These are phyloP conservation scores for Fusarium sp. DNA, from an alignment of 2,329 filamentous ascomycete genomes.

Conservation along the genomic window DNA sequence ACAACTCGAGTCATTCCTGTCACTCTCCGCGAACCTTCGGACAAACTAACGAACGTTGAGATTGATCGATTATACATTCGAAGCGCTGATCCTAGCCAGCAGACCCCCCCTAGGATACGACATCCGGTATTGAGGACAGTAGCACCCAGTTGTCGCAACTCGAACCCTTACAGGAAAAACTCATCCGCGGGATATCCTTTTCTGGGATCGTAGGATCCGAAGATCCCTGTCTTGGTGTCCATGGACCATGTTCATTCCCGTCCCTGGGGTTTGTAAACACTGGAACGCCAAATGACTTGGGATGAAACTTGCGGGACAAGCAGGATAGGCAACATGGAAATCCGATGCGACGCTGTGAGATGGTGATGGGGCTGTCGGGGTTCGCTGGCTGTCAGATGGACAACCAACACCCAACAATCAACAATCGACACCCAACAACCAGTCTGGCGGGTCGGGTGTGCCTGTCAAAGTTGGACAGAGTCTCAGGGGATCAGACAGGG, in stretches of 20 bases:
- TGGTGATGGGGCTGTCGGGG: too few species aligned
- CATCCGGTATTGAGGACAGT: conserved; percentile 1
- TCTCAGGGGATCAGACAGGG: background rate
- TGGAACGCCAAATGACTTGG: conserved; percentile 35
- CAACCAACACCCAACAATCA: too few species aligned
- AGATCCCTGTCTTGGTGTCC: conserved; percentile 23
- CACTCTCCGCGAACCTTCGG: conserved; percentile 5
- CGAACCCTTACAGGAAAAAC: conserved; percentile 30
- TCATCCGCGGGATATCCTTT: conserved; percentile 25
- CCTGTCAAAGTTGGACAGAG: conserved; percentile 15
- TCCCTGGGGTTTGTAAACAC: conserved; percentile 21
- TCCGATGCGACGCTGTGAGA: conserved; percentile 2
- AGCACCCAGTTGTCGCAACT: conserved; percentile 16
- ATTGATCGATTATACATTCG: conserved; percentile 22
- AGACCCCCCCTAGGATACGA: conserved; percentile 14
- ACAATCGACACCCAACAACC: conserved; percentile 1
- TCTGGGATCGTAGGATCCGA: conserved; percentile 36
- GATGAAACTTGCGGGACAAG: conserved; percentile 31
- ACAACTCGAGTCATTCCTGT: conserved; percentile 25
- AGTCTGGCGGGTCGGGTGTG: conserved; percentile 25
- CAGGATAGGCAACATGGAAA: conserved; percentile 1
- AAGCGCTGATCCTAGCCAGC: conserved; percentile 18
- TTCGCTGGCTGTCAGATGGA: too few species aligned
- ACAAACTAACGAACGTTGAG: conserved; percentile 37
- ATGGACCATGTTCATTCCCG: conserved; percentile 7